phyloP scores from a whole-genome alignment of 129 eudicot species.

The Scalesia atractyloides region DNA sequence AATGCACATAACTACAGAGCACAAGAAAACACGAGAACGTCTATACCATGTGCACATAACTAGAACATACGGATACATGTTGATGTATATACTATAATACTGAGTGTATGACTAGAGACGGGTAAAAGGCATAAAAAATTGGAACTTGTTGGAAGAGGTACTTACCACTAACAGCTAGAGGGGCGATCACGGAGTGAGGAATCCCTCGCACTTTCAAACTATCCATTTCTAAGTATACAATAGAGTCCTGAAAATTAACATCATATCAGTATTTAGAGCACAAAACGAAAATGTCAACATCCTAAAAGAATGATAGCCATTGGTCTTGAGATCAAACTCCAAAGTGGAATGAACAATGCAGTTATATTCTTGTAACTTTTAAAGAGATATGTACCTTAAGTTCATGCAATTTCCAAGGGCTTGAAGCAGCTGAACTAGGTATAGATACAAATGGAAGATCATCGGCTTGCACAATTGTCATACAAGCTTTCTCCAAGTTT shows the following conservation, averaged over 20 bases:
- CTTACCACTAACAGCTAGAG: constrained; percentile 93
- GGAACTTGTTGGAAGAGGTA: constrained; percentile 23
- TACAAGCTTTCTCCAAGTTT: constrained; percentile 68
- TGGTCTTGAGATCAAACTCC: constrained; percentile 5
- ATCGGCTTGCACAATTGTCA: constrained; percentile 71
- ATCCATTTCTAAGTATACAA: constrained; percentile 62
- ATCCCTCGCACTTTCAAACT: constrained; percentile 77
- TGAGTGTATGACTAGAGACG: not conserved
- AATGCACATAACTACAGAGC: not conserved
- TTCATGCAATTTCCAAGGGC: constrained; percentile 65
- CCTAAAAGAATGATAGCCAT: not conserved
- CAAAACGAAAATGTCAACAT: not conserved
- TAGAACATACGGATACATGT: not conserved
- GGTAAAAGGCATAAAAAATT: not conserved
- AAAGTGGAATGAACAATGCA: constrained; percentile 11
- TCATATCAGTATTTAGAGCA: constrained; percentile 16
- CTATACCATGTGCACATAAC: not conserved
- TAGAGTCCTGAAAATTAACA: constrained; percentile 55
- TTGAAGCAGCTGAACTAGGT: constrained; percentile 34
- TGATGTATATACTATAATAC: not conserved
- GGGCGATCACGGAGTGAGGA: constrained; percentile 70
- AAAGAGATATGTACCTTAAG: constrained; percentile 55
- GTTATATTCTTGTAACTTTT: not conserved
- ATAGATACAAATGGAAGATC: constrained; percentile 74
- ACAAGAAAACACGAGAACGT: not conserved